These are phyloP conservation scores for Boletus rufocinnamomeus DNA, from an alignment of 768 basidiomycete genomes.

Conservation along the genomic window DNA sequence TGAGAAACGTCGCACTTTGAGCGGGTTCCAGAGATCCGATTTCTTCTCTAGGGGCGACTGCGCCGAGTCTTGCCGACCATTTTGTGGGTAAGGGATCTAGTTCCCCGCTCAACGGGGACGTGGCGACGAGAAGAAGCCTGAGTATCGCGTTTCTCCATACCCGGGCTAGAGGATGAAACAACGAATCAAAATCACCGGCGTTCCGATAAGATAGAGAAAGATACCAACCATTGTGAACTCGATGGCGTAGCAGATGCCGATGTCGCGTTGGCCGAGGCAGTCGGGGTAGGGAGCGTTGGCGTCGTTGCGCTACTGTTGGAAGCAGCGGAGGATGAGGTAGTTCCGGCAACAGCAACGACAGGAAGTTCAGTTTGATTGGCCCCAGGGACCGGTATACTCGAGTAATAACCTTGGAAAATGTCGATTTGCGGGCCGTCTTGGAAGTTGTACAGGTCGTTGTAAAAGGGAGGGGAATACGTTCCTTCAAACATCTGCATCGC, in stretches of 20 bases:
- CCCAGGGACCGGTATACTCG: conserved; percentile 44
- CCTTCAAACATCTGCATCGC: conserved; percentile 63
- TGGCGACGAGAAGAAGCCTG: conserved; percentile 13
- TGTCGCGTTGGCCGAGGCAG: background rate
- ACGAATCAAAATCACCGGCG: background rate
- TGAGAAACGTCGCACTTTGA: conserved; percentile 3
- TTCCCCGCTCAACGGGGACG: conserved; percentile 3
- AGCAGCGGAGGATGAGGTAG: background rate
- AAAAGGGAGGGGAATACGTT: conserved; percentile 59
- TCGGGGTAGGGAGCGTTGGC: background rate
- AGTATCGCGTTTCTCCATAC: conserved; percentile 1
- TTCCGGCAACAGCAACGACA: conserved; percentile 4
- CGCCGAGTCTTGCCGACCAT: conserved; percentile 12
- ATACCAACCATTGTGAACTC: conserved; percentile 17
- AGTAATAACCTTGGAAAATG: conserved; percentile 65
- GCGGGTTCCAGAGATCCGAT: conserved; percentile 16
- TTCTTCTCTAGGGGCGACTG: conserved; percentile 9
- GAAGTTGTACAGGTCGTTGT: conserved; percentile 73
- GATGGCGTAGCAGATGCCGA: conserved; percentile 5
- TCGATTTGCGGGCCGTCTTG: conserved; percentile 70
- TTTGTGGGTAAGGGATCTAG: conserved; percentile 7
- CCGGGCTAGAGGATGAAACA: background rate
- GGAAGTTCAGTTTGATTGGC: conserved; percentile 36
- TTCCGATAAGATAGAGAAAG: background rate
- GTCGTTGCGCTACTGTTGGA: background rate